Conservation (phyloP, 768 basidiomycete species). For the Tephrocybe sp. region DNA sequence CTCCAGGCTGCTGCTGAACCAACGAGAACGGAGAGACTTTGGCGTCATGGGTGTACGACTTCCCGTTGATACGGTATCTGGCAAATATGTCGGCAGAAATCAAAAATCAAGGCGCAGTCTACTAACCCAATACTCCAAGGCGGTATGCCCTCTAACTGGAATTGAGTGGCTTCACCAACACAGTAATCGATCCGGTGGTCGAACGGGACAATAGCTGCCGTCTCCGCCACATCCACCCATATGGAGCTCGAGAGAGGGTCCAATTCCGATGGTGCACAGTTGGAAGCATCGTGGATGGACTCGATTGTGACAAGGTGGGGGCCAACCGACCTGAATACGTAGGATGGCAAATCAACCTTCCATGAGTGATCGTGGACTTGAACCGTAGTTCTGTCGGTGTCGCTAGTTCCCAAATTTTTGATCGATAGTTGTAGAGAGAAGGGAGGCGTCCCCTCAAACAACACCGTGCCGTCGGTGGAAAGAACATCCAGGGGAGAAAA, state of each 20-base stretch:
- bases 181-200: conserved; percentile 81
- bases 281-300: conserved; percentile 75
- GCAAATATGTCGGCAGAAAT: neutral
- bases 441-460: conserved; percentile 83
- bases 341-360: conserved; percentile 70
- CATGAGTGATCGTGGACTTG: conserved; percentile 52
- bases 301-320: conserved; percentile 80
- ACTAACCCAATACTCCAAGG: conserved; percentile 88
- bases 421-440: conserved; percentile 78
- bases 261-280: conserved; percentile 73
- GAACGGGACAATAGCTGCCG: conserved; percentile 87
- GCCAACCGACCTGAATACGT: conserved; percentile 77
- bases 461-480: conserved; percentile 59
- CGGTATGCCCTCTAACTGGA: conserved; percentile 91
- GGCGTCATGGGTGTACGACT: conserved; percentile 68
- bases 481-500: conserved; percentile 54
- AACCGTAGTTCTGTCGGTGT: conserved; percentile 58
- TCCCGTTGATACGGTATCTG: conserved; percentile 84
- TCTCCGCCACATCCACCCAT: conserved; percentile 95
- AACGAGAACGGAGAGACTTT: conserved; percentile 86
- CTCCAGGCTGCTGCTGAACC: conserved; percentile 76
- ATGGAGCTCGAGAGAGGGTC: conserved; percentile 62
- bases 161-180: conserved; percentile 86
- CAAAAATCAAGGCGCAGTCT: no score
- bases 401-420: conserved; percentile 73